These are phyloP conservation scores for Silene conica DNA, from an alignment of 148 eudicot species.

Conservation along the genomic window DNA sequence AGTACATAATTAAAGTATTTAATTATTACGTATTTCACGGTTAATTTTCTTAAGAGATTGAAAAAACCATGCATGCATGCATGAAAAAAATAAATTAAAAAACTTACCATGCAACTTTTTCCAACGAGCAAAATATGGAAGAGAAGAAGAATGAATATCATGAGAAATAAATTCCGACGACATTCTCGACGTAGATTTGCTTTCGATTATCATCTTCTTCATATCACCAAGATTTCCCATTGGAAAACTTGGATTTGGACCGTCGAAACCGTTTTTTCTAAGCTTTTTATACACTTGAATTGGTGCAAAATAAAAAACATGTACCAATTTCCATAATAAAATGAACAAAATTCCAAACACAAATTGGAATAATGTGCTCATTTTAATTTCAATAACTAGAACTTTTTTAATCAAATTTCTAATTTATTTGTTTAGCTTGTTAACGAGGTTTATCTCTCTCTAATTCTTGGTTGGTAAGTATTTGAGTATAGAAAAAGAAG, in stretches of 20 bases:
- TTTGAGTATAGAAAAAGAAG: background rate
- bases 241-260: constrained; percentile 74
- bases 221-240: constrained; percentile 62
- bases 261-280: constrained; percentile 48
- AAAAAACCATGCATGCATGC: background rate
- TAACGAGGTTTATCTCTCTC: background rate
- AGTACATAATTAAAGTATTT: too few relatives aligned
- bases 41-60: too few relatives aligned
- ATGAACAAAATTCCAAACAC: constrained; percentile 23
- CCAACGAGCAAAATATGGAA: constrained; percentile 85
- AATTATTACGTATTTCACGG: too few relatives aligned
- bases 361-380: constrained; percentile 4
- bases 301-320: constrained; percentile 52
- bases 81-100: background rate
- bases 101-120: constrained; percentile 60
- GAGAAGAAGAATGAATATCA: constrained; percentile 68
- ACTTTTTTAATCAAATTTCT: too few relatives aligned
- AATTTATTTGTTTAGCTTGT: background rate
- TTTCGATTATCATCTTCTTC: constrained; percentile 30
- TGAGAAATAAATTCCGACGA: constrained; percentile 31
- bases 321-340: constrained; percentile 40
- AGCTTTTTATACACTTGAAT: constrained; percentile 34
- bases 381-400: background rate
- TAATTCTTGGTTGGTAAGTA: background rate
- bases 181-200: background rate